phyloP scores from a whole-genome alignment of 768 basidiomycete genomes.

The Leucocoprinus birnbaumii region DNA sequence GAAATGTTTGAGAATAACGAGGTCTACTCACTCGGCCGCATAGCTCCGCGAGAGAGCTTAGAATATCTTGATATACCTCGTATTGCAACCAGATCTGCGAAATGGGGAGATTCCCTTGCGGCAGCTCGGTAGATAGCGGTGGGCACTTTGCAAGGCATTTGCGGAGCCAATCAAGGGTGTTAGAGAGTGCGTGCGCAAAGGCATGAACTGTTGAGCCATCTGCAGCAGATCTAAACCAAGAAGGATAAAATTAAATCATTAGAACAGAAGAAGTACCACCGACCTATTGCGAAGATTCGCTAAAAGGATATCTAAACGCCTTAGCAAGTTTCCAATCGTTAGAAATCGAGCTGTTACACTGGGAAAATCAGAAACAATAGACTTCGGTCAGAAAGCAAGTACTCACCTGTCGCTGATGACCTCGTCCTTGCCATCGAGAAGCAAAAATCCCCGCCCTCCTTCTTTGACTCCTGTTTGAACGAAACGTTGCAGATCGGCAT shows the following conservation, averaged over 20 bases:
- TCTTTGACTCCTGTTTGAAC: conserved; percentile 36
- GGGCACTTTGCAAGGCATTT: conserved; percentile 38
- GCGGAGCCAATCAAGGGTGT: conserved; percentile 50
- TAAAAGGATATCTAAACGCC: conserved; percentile 61
- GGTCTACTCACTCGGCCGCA: conserved; percentile 52
- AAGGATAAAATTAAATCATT: conserved; percentile 7
- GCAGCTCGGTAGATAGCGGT: conserved; percentile 24
- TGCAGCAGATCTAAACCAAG: conserved; percentile 34
- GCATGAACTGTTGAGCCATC: conserved; percentile 60
- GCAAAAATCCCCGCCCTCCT: conserved; percentile 31
- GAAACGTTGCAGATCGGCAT: conserved; percentile 53
- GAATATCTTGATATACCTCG: conserved; percentile 42
- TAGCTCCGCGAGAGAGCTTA: conserved; percentile 51
- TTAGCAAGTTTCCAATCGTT: conserved; percentile 62
- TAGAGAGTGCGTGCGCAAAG: conserved; percentile 62
- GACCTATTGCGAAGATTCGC: conserved; percentile 48
- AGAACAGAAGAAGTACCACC: conserved; percentile 11
- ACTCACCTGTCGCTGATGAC: conserved; percentile 54
- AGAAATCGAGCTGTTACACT: conserved; percentile 65
- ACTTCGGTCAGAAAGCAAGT: background rate
- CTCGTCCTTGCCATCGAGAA: conserved; percentile 58
- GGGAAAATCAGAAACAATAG: background rate
- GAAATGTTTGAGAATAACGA: background rate
- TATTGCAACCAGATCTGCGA: conserved; percentile 50
- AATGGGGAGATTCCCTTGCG: conserved; percentile 22